These are phyloP conservation scores for Laburnicola sp. DNA, from an alignment of 2,329 filamentous ascomycete genomes.

Conservation along the genomic window DNA sequence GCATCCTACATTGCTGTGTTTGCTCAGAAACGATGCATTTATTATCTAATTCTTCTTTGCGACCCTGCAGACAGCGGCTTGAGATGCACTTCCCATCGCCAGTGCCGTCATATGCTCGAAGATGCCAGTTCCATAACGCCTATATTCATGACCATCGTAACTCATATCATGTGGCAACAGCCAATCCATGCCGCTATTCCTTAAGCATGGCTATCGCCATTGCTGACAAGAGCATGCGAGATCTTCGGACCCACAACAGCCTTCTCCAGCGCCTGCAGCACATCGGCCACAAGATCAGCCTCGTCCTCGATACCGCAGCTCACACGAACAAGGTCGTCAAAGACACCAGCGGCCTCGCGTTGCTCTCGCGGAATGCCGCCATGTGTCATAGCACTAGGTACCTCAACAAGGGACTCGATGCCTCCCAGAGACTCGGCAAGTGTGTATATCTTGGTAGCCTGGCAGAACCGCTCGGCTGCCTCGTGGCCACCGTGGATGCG, in stretches of 20 bases:
- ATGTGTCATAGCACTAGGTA: slow-evolving; percentile 96
- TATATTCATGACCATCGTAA: background rate
- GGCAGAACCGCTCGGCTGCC: slow-evolving; percentile 91
- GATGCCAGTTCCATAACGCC: background rate
- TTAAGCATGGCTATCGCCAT: slow-evolving; percentile 14
- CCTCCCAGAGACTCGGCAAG: slow-evolving; percentile 91
- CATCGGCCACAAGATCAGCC: slow-evolving; percentile 79
- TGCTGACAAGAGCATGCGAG: slow-evolving; percentile 3
- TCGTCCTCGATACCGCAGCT: slow-evolving; percentile 94
- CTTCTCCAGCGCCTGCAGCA: slow-evolving; percentile 78
- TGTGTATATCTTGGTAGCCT: slow-evolving; percentile 85
- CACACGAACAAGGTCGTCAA: slow-evolving; percentile 88
- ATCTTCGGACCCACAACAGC: slow-evolving; percentile 62
- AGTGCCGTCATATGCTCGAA: no score
- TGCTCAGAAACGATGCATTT: background rate
- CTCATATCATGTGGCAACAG: background rate
- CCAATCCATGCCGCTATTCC: background rate
- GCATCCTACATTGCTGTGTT: no score
- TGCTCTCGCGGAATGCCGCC: slow-evolving; percentile 89
- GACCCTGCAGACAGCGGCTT: background rate
- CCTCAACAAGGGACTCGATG: slow-evolving; percentile 87
- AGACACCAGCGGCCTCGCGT: slow-evolving; percentile 90
- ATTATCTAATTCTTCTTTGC: slow-evolving; percentile 3
- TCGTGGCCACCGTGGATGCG: slow-evolving; percentile 82
- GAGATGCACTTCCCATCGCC: background rate